These are phyloP conservation scores for Cyphellophora attinorum DNA, from an alignment of 2,329 filamentous ascomycete genomes.

Conservation along the genomic window DNA sequence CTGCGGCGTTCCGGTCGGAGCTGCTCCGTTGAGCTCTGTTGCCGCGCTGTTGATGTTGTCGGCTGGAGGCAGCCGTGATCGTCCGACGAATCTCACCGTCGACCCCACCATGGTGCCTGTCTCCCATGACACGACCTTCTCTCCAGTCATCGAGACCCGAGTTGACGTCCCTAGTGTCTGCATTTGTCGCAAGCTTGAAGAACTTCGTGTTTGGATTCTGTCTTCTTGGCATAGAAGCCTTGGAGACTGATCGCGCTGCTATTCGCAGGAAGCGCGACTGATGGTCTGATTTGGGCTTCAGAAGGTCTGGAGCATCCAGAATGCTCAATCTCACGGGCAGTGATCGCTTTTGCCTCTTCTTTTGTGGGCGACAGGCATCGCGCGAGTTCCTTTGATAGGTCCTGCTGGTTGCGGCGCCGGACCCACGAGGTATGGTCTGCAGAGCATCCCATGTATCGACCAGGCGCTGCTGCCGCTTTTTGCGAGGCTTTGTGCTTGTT, in stretches of 20 bases:
- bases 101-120: not conserved
- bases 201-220: constrained; percentile 41
- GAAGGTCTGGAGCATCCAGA: constrained; percentile 16
- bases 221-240: constrained; percentile 31
- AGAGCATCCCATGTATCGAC: constrained; percentile 2
- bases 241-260: constrained; percentile 43
- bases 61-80: not conserved
- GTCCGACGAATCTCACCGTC: not conserved
- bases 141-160: constrained; percentile 42
- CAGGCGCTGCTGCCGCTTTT: constrained; percentile 8
- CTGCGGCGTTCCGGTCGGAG: not conserved
- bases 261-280: constrained; percentile 47
- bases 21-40: not conserved
- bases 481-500: constrained; percentile 2
- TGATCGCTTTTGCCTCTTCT: too few relatives aligned
- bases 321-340: constrained; percentile 8
- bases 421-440: not conserved
- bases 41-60: not conserved
- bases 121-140: constrained; percentile 5
- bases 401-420: not conserved
- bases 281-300: constrained; percentile 11
- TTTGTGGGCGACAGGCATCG: too few relatives aligned
- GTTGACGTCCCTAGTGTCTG: constrained; percentile 48
- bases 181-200: constrained; percentile 40
- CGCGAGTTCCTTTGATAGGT: not conserved